These are phyloP conservation scores for Tetracladium marchalianum DNA, from an alignment of 495 filamentous ascomycete genomes.

Conservation along the genomic window DNA sequence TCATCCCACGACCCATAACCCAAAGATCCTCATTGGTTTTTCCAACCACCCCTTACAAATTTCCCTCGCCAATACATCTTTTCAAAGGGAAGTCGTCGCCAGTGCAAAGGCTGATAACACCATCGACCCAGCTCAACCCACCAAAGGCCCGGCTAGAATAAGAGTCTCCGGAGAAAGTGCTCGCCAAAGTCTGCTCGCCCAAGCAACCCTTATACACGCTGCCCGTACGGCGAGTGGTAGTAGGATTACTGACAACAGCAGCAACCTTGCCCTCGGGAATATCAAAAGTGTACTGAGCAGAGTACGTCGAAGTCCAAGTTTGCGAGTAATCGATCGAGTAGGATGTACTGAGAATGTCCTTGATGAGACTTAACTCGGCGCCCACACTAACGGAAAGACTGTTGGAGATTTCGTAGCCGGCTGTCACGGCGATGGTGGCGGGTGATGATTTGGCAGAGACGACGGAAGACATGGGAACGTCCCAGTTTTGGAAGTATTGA, in stretches of 20 bases:
- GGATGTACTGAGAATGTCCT: background rate
- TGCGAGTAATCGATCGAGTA: conserved; percentile 3
- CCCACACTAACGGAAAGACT: background rate
- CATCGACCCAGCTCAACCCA: conserved; percentile 6
- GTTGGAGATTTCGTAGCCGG: conserved; percentile 7
- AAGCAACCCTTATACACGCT: conserved; percentile 5
- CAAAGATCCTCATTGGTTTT: too few relatives aligned
- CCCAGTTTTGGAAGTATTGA: conserved; percentile 10
- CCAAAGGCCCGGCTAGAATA: conserved; percentile 5
- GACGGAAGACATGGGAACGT: conserved; percentile 7
- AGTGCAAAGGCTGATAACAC: conserved; percentile 4
- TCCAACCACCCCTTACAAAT: background rate
- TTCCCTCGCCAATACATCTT: conserved; percentile 4
- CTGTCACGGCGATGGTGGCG: conserved; percentile 2
- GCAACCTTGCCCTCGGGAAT: conserved; percentile 1
- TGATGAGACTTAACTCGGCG: background rate
- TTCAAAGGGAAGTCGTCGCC: conserved; percentile 3
- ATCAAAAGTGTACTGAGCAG: conserved; percentile 4
- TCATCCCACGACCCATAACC: too few relatives aligned
- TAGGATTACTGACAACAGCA: conserved; percentile 9
- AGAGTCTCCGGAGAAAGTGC: conserved; percentile 1
- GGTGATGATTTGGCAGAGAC: background rate
- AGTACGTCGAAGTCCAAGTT: conserved; percentile 2
- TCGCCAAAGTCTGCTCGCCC: background rate
- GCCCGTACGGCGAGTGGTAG: conserved; percentile 1